phyloP scores from a whole-genome alignment of 2,329 filamentous ascomycete species.

The Chaetomiaceae sp. region DNA sequence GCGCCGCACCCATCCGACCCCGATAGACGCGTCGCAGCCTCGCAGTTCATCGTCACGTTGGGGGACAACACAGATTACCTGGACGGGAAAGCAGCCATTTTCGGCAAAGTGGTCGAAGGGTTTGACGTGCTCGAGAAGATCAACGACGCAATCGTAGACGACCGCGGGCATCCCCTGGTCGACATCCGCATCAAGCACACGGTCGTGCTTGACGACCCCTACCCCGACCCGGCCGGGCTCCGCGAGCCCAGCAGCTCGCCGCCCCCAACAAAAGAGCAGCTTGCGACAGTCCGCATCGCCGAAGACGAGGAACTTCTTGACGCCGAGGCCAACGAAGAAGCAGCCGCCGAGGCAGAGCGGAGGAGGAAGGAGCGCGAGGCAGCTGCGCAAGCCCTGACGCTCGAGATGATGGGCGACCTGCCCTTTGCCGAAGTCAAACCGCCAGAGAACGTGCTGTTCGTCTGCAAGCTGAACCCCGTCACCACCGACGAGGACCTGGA shows the following conservation, averaged over 20 bases:
- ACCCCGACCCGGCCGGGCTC: conserved; percentile 72
- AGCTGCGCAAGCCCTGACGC: conserved; percentile 84
- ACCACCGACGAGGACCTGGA: conserved; percentile 92
- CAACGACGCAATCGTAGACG: conserved; percentile 83
- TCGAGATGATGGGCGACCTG: conserved; percentile 96
- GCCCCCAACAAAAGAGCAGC: conserved; percentile 74
- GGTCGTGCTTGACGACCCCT: conserved; percentile 87
- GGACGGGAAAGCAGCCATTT: conserved; percentile 90
- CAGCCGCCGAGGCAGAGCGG: conserved; percentile 63
- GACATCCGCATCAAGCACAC: conserved; percentile 95
- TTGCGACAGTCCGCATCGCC: conserved; percentile 86
- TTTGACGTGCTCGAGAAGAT: conserved; percentile 93
- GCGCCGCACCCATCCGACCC: conserved; percentile 70
- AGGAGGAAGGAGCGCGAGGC: conserved; percentile 83
- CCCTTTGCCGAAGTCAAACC: conserved; percentile 97
- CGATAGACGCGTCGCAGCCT: conserved; percentile 76
- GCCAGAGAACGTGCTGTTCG: conserved; percentile 94
- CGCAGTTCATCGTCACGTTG: conserved; percentile 90
- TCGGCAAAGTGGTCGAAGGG: conserved; percentile 91
- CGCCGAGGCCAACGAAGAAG: conserved; percentile 67
- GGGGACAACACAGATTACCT: conserved; percentile 86
- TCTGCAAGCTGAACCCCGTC: conserved; percentile 97
- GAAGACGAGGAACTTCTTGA: conserved; percentile 77
- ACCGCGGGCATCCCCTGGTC: conserved; percentile 79
- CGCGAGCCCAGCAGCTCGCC: conserved; percentile 76